These are phyloP conservation scores for Solanum boliviense DNA, from an alignment of 257 asterid genomes.

Conservation along the genomic window DNA sequence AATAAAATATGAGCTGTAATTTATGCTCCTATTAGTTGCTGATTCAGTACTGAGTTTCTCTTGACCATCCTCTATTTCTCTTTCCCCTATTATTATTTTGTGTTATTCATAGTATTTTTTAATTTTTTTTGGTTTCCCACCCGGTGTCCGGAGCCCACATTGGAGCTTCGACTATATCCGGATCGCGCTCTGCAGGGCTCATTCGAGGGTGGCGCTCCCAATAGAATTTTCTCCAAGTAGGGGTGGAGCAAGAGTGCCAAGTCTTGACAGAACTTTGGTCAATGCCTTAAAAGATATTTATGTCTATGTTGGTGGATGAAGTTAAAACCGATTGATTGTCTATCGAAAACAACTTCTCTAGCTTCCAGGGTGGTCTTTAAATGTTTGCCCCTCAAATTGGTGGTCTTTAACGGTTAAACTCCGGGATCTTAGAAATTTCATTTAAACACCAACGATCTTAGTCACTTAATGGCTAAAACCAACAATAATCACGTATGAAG, in stretches of 20 bases:
- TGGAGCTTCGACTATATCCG: no score
- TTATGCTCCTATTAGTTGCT: not conserved
- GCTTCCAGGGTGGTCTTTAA: not conserved
- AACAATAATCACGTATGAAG: not conserved
- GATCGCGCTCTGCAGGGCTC: no score
- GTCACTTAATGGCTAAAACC: not conserved
- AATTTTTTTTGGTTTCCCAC: no score
- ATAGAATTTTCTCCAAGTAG: no score
- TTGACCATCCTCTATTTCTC: not conserved
- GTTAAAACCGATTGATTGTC: accelerated
- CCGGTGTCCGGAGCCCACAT: no score
- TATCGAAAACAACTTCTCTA: not conserved
- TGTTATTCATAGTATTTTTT: not conserved
- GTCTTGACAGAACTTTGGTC: not conserved
- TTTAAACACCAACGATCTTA: not conserved
- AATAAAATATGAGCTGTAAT: not conserved
- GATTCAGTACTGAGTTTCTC: not conserved
- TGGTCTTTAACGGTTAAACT: not conserved
- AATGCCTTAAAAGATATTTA: not conserved
- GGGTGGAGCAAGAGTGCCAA: not conserved
- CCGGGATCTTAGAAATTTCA: not conserved
- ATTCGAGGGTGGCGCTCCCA: no score
- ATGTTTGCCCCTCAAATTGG: not conserved
- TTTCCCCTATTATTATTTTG: not conserved
- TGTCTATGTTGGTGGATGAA: not conserved